Evolutionary conservation across 1,139 yeast species (phyloP).

Genomic region (Taiozyma sp.): DNA sequence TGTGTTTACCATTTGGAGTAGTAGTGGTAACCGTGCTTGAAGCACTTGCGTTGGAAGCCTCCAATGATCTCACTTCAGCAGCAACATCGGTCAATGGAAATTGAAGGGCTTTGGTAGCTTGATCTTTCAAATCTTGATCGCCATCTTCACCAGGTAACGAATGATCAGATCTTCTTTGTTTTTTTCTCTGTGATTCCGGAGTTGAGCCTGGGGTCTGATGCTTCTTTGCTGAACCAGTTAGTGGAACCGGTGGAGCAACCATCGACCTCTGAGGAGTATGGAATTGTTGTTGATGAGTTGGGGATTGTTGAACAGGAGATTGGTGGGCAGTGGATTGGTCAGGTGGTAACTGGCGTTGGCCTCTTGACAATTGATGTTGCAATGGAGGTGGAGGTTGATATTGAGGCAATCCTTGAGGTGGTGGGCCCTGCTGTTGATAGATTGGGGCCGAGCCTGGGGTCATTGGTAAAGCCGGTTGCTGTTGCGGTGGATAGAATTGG

Average conservation of each 20-base stretch:
- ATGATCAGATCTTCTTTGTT: slow-evolving; percentile 33
- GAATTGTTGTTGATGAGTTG: slow-evolving; percentile 7
- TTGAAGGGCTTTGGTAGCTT: slow-evolving; percentile 40
- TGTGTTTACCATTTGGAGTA: slow-evolving; percentile 13
- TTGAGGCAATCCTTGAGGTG: slow-evolving; percentile 8
- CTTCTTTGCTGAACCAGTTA: slow-evolving; percentile 6
- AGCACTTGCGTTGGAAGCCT: slow-evolving; percentile 22
- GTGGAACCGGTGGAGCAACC: slow-evolving; percentile 3
- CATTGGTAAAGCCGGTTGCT: slow-evolving; percentile 9
- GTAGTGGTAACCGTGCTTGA: slow-evolving; percentile 3
- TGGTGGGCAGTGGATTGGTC: slow-evolving; percentile 6
- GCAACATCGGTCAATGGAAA: slow-evolving; percentile 49
- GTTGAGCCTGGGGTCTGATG: slow-evolving; percentile 13
- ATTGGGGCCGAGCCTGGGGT: slow-evolving; percentile 13
- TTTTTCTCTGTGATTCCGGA: slow-evolving; percentile 26
- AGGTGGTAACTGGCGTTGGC: slow-evolving; percentile 1
- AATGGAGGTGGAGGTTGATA: slow-evolving; percentile 10
- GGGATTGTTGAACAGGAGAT: slow-evolving; percentile 11
- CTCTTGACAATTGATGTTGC: slow-evolving; percentile 9
- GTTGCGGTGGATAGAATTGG: slow-evolving; percentile 8
- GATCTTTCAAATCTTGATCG: slow-evolving; percentile 41
- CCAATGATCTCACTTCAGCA: slow-evolving; percentile 40
- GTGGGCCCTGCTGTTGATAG: slow-evolving; percentile 13
- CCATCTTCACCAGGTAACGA: slow-evolving; percentile 38
- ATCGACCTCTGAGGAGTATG: slow-evolving; percentile 21